These are phyloP conservation scores for Aspergillus mulundensis DNA, from an alignment of 495 filamentous ascomycete genomes.

Conservation along the genomic window DNA sequence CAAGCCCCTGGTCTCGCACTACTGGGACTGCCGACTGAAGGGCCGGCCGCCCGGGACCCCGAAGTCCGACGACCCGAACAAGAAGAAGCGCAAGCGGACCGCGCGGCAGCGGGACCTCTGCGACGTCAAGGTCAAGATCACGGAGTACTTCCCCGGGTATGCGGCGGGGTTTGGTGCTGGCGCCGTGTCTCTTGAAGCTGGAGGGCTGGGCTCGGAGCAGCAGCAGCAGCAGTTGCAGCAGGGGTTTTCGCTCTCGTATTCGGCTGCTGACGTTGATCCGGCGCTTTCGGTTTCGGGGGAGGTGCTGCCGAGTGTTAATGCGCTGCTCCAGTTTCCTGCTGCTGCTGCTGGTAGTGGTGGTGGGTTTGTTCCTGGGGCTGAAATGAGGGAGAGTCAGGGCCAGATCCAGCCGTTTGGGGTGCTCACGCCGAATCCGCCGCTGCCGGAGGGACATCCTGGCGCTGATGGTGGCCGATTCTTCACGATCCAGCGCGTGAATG, in stretches of 20 bases:
- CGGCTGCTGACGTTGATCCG: conserved; percentile 8
- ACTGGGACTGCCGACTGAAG: conserved; percentile 89
- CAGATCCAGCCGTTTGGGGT: conserved; percentile 39
- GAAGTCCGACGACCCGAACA: conserved; percentile 79
- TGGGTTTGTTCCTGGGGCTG: background rate
- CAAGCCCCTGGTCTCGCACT: conserved; percentile 78
- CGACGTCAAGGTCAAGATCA: conserved; percentile 91
- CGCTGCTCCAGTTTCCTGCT: conserved; percentile 19
- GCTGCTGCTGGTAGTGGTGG: conserved; percentile 2
- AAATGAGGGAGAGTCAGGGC: background rate
- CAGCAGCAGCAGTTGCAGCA: background rate
- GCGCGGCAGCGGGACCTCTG: conserved; percentile 75
- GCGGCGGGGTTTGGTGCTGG: background rate
- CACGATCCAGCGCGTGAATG: conserved; percentile 74
- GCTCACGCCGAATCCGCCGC: conserved; percentile 31
- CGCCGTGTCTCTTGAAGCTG: conserved; percentile 7
- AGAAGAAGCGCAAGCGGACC: conserved; percentile 82
- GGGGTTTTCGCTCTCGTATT: background rate
- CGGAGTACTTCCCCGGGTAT: conserved; percentile 69
- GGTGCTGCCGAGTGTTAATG: conserved; percentile 25
- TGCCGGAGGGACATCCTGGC: conserved; percentile 42
- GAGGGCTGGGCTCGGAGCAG: background rate
- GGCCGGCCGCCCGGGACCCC: conserved; percentile 79
- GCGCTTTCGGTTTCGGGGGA: conserved; percentile 23
- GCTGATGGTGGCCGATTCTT: conserved; percentile 56